These are phyloP conservation scores for Wilcoxina mikolae DNA, from an alignment of 495 filamentous ascomycete species.

Conservation along the genomic window DNA sequence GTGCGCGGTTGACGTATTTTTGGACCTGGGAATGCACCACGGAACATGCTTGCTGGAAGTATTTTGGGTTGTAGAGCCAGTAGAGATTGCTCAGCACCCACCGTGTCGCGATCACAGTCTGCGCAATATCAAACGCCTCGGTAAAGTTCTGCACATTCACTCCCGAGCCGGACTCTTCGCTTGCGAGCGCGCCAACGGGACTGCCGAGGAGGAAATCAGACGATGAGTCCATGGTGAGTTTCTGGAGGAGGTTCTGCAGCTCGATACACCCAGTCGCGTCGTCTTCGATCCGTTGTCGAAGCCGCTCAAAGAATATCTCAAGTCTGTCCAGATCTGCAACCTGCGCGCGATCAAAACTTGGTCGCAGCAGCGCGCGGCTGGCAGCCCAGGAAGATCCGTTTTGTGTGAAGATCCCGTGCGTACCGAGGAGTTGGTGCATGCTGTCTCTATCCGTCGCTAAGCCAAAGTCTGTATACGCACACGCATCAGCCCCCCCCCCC, in stretches of 20 bases:
- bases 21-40: conserved; percentile 27
- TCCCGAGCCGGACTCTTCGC: conserved; percentile 9
- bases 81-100: conserved; percentile 41
- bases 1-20: background rate
- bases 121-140: conserved; percentile 19
- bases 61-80: conserved; percentile 37
- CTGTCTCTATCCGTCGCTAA: conserved; percentile 29
- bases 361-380: conserved; percentile 41
- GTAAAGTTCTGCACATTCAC: conserved; percentile 5
- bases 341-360: conserved; percentile 40
- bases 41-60: conserved; percentile 33
- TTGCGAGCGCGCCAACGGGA: conserved; percentile 25
- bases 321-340: conserved; percentile 17
- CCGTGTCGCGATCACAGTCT: conserved; percentile 28
- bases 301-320: conserved; percentile 15
- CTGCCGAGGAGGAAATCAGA: conserved; percentile 37
- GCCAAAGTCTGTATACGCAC: conserved; percentile 18
- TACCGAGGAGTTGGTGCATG: conserved; percentile 33
- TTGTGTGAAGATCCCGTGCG: conserved; percentile 41
- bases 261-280: background rate
- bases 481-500: background rate
- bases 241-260: background rate
- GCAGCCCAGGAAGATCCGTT: conserved; percentile 40
- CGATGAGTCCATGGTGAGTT: conserved; percentile 25
- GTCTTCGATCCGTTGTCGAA: conserved; percentile 8